Percentiles rank a stretch among this genome's conserved stretches.
These are phyloP conservation scores for Penicillium salamii DNA, from an alignment of 495 filamentous ascomycete genomes.

Conservation along the genomic window DNA sequence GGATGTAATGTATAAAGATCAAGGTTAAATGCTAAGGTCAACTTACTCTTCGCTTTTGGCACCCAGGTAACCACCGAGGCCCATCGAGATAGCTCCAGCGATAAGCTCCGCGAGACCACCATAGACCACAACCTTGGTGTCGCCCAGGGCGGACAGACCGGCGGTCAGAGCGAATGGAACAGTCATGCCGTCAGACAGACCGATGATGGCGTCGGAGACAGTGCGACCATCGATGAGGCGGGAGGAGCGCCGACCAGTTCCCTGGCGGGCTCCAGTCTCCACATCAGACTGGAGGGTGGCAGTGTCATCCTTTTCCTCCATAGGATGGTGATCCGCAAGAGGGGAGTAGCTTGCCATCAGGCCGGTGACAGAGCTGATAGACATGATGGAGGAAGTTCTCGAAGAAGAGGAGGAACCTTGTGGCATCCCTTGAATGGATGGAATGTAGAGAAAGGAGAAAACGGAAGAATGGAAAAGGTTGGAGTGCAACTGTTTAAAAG, in stretches of 20 bases:
- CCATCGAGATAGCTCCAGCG: conserved; percentile 59
- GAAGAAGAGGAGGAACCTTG: background rate
- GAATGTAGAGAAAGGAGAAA: background rate
- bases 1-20: no score
- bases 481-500: no score
- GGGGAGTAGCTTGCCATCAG: conserved; percentile 40
- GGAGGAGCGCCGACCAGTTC: conserved; percentile 11
- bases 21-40: no score
- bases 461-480: background rate
- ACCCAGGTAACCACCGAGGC: conserved; percentile 60
- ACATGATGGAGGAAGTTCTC: conserved; percentile 24
- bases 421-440: conserved; percentile 5
- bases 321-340: conserved; percentile 27
- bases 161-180: conserved; percentile 60
- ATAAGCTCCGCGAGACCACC: conserved; percentile 58
- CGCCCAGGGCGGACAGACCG: conserved; percentile 51
- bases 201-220: conserved; percentile 60
- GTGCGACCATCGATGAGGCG: conserved; percentile 46
- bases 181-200: conserved; percentile 58
- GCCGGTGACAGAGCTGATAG: conserved; percentile 33
- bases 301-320: conserved; percentile 37
- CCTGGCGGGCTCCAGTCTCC: conserved; percentile 14
- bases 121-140: conserved; percentile 56
- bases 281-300: conserved; percentile 19
- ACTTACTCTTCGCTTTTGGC: conserved; percentile 66